Evolutionary conservation across 192 early-diverging fungal species (phyloP).

Genomic region (Coemansia pectinata): DNA sequence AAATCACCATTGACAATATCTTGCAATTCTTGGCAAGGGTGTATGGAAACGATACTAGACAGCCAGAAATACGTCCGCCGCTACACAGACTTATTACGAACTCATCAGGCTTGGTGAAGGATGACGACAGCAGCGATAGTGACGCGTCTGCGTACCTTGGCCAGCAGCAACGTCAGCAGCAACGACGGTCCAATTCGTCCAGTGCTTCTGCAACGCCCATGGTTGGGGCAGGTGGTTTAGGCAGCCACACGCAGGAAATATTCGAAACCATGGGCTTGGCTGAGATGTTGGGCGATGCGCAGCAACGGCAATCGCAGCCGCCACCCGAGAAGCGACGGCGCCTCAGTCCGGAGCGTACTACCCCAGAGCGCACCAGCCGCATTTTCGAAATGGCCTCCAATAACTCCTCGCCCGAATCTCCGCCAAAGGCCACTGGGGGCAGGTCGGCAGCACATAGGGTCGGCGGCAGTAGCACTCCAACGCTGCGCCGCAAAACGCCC

Average conservation of each 20-base stretch:
- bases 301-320: slow-evolving; percentile 1
- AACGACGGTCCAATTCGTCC: not conserved
- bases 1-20: slow-evolving; percentile 93
- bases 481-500: slow-evolving; percentile 22
- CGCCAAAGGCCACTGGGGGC: not conserved
- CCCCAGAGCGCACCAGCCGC: not conserved
- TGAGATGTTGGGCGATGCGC: slow-evolving; percentile 5
- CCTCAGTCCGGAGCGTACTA: not conserved
- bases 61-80: slow-evolving; percentile 36
- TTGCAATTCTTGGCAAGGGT: slow-evolving; percentile 87
- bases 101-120: not conserved
- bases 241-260: not conserved
- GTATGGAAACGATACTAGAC: slow-evolving; percentile 60
- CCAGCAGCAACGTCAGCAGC: slow-evolving; percentile 6
- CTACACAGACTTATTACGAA: slow-evolving; percentile 38
- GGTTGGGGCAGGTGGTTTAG: not conserved
- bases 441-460: not conserved
- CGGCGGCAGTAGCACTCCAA: not conserved
- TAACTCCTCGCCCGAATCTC: slow-evolving; percentile 5
- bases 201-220: not conserved
- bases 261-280: slow-evolving; percentile 44
- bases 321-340: slow-evolving; percentile 36
- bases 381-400: slow-evolving; percentile 22
- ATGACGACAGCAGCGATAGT: not conserved
- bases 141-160: not conserved